Evolutionary conservation across 1,139 yeast genomes (phyloP).

Genomic region (Yamadazyma buinensis): DNA sequence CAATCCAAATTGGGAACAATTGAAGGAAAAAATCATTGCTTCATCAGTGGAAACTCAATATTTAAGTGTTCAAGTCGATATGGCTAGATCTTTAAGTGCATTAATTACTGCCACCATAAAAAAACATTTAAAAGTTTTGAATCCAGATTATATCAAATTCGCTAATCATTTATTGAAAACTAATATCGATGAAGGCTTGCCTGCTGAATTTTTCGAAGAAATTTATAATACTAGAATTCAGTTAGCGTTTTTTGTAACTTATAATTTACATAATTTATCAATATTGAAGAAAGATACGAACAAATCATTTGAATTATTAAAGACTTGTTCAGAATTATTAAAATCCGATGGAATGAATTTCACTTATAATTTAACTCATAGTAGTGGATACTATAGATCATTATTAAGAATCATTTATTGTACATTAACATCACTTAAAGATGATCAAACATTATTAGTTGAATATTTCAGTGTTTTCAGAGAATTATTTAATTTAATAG

Average conservation of each 20-base stretch:
- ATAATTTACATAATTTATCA: conserved; percentile 42
- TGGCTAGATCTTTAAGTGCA: conserved; percentile 78
- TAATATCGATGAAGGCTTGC: conserved; percentile 52
- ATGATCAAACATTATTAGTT: conserved; percentile 39
- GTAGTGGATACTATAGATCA: conserved; percentile 51
- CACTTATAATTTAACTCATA: conserved; percentile 34
- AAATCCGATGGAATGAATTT: conserved; percentile 46
- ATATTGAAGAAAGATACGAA: conserved; percentile 23
- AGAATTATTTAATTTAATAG: conserved; percentile 54
- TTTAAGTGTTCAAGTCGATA: conserved; percentile 62
- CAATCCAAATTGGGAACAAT: conserved; percentile 43
- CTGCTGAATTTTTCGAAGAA: conserved; percentile 44
- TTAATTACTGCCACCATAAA: conserved; percentile 62
- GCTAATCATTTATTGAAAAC: conserved; percentile 49
- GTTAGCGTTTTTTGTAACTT: conserved; percentile 61
- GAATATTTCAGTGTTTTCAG: conserved; percentile 50
- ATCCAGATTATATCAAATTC: conserved; percentile 37
- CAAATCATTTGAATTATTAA: conserved; percentile 35
- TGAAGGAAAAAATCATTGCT: conserved; percentile 49
- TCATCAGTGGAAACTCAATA: conserved; percentile 65
- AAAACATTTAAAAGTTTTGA: conserved; percentile 29
- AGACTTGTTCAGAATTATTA: conserved; percentile 39
- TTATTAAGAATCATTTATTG: conserved; percentile 56
- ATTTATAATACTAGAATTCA: conserved; percentile 64
- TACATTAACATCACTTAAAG: conserved; percentile 41